Evolutionary conservation across 1,139 yeast species (phyloP).

Genomic region (Candida pseudoviswanathii): DNA sequence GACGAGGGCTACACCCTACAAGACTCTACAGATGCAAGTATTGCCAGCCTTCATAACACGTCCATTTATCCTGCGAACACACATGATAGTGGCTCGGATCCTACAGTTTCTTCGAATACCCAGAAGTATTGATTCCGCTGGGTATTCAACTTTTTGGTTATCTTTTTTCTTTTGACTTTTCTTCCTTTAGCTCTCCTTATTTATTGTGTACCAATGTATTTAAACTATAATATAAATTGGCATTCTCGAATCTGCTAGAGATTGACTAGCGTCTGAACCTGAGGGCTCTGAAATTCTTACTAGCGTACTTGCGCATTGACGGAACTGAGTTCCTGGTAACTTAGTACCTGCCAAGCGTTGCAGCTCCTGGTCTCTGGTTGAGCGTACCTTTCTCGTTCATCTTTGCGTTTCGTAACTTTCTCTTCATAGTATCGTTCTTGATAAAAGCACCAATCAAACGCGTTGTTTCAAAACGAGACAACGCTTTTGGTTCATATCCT

Average conservation of each 20-base stretch:
- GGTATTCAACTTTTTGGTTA: background rate
- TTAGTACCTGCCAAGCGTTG: no score
- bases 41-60: conserved; percentile 10
- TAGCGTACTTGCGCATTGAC: no score
- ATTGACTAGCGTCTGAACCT: no score
- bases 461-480: no score
- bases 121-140: background rate
- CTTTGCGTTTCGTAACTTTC: no score
- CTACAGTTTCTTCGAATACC: background rate
- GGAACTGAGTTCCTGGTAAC: no score
- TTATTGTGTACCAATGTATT: background rate
- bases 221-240: background rate
- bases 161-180: background rate
- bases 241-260: background rate
- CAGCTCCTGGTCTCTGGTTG: no score
- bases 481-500: no score
- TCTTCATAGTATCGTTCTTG: no score
- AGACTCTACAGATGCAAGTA: conserved; percentile 9
- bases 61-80: conserved; percentile 4
- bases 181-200: background rate
- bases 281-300: no score
- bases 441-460: no score
- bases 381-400: no score
- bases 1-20: conserved; percentile 2
- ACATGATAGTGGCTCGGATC: conserved; percentile 1